These are phyloP conservation scores for Codiaeum variegatum DNA, from an alignment of 441 rosid genomes.

Conservation along the genomic window DNA sequence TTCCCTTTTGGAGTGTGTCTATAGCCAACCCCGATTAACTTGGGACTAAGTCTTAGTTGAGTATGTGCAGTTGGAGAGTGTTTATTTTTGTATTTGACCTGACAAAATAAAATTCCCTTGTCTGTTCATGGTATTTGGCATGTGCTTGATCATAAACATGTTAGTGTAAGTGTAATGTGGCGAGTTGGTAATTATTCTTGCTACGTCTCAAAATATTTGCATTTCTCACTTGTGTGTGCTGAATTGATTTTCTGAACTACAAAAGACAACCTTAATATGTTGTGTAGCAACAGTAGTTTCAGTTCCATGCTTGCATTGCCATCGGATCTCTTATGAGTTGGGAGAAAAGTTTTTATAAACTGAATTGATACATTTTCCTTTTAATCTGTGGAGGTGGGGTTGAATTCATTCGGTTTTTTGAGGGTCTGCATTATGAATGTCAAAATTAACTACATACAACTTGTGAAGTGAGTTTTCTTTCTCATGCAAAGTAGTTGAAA, in stretches of 20 bases:
- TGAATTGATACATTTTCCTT: background rate
- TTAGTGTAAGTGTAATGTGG: background rate
- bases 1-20: too few species aligned
- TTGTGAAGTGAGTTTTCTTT: background rate
- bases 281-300: background rate
- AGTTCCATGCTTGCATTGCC: background rate
- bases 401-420: background rate
- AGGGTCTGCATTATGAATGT: background rate
- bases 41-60: too few species aligned
- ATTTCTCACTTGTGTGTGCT: background rate
- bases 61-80: background rate
- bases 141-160: background rate
- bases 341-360: constrained; percentile 2
- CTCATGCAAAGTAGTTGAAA: background rate
- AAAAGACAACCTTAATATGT: background rate
- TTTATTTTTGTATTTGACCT: background rate
- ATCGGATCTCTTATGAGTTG: background rate
- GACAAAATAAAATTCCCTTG: background rate
- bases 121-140: constrained; percentile 1
- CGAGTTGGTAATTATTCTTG: background rate
- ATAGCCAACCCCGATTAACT: too few species aligned
- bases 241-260: background rate
- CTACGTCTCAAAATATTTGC: background rate
- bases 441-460: background rate
- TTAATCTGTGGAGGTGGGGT: background rate